Conservation (phyloP, 2,329 filamentous ascomycete species). For the Dothistroma pini region DNA sequence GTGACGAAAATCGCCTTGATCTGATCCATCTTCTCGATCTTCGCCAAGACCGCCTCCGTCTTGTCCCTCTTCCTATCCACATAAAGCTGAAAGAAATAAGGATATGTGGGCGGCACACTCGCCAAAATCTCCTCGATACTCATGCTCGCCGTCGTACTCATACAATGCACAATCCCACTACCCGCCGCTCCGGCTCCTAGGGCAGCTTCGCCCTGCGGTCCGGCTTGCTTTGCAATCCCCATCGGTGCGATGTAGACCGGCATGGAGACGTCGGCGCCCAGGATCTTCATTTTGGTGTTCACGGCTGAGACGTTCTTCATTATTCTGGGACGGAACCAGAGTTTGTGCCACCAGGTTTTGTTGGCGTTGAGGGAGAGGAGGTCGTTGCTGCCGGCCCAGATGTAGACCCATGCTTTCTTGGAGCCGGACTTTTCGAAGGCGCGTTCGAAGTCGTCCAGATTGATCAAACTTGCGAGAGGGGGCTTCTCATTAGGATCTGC, state of each 20-base stretch:
- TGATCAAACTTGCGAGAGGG: conserved; percentile 46
- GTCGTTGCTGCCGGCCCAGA: conserved; percentile 50
- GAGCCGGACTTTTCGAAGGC: conserved; percentile 38
- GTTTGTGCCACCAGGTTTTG: conserved; percentile 39
- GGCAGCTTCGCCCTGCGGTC: conserved; percentile 31
- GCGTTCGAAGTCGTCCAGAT: conserved; percentile 46
- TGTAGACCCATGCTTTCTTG: conserved; percentile 43
- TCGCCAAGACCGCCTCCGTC: conserved; percentile 48
- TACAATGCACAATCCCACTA: conserved; percentile 34
- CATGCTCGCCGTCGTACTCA: conserved; percentile 32
- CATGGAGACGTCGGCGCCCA: conserved; percentile 34
- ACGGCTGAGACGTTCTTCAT: conserved; percentile 41
- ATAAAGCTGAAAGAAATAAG: conserved; percentile 60
- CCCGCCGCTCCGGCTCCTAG: conserved; percentile 32
- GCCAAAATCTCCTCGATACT: conserved; percentile 33
- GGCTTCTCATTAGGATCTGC: conserved; percentile 39
- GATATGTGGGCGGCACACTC: conserved; percentile 27
- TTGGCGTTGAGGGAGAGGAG: conserved; percentile 47
- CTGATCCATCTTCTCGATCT: conserved; percentile 45
- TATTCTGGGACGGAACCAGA: conserved; percentile 48
- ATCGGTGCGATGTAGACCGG: conserved; percentile 39
- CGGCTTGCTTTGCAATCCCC: conserved; percentile 11
- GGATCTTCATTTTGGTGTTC: conserved; percentile 34
- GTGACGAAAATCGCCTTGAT: conserved; percentile 58
- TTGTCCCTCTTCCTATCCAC: conserved; percentile 55